Evolutionary conservation across 441 rosid species (phyloP).

Genomic region (Corymbia citriodora): DNA sequence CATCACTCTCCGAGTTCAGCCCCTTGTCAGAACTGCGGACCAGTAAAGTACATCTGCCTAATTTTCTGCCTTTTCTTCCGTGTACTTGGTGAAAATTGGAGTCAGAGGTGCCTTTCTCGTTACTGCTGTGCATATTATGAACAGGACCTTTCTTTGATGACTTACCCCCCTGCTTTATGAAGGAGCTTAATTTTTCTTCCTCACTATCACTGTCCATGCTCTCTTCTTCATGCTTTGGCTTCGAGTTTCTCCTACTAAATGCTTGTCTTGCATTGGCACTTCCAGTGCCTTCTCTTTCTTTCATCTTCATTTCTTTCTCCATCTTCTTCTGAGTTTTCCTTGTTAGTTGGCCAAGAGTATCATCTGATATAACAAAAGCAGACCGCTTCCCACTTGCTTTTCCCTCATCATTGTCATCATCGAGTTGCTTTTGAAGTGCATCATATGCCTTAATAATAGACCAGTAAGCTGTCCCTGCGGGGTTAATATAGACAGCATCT

Average conservation of each 20-base stretch:
- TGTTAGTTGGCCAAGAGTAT: constrained; percentile 74
- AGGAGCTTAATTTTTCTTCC: constrained; percentile 74
- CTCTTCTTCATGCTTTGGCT: constrained; percentile 43
- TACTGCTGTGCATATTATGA: constrained; percentile 15
- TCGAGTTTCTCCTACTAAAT: constrained; percentile 30
- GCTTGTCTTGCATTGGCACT: constrained; percentile 39
- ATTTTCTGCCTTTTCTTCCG: constrained; percentile 71
- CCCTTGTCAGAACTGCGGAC: constrained; percentile 66
- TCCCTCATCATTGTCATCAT: constrained; percentile 50
- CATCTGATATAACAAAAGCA: constrained; percentile 60
- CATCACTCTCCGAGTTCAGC: constrained; percentile 54
- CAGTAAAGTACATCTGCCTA: constrained; percentile 84
- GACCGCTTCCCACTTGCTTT: constrained; percentile 36
- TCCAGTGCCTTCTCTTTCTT: constrained; percentile 43
- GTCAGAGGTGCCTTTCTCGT: constrained; percentile 32
- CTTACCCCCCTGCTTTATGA: constrained; percentile 48
- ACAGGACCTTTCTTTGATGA: constrained; percentile 39
- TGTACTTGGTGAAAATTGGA: constrained; percentile 43
- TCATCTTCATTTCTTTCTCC: constrained; percentile 66
- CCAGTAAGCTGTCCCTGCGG: constrained; percentile 93
- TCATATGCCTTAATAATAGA: constrained; percentile 97
- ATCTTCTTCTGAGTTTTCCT: constrained; percentile 81
- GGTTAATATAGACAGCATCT: constrained; percentile 95
- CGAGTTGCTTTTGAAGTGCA: constrained; percentile 79
- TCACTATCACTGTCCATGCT: constrained; percentile 54